Evolutionary conservation across 495 filamentous ascomycete genomes (phyloP), one percentile per base, ranked within the genome.

Genomic region (Cercophora newfieldiana): DNA sequence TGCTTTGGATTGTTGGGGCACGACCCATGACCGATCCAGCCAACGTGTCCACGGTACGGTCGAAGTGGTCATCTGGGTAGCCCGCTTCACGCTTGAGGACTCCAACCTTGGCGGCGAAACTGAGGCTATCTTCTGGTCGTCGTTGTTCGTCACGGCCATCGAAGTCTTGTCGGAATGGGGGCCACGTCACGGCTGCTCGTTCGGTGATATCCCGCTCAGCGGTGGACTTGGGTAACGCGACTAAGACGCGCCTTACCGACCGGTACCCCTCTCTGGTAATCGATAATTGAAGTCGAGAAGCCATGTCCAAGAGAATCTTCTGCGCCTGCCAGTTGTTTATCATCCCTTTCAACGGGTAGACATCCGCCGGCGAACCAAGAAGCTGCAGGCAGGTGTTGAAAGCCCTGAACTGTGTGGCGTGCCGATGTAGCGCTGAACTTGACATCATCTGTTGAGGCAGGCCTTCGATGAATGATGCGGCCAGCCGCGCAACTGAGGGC

Each of bases 261-360:
- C 67, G 71, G 33, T 79, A 83, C 59, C 77, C 73, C 2, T 66
- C 60, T 54, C 71, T 64, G 53, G 72, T 71, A 31, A 83, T 74
- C 24, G 78, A 65, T 2, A 83, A 59, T 5, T 78, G 66, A 19
- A 78, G 28, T 14, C 62, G 69, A 10, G 76, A 69, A 1, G 80
- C 79, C 62, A 80, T 68, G 4, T 64, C 66, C 28, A 83, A 59
- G 10, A 83, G 72, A 19, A 74, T 56, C 33, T 70, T 78, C 33
- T 83, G 81, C 0, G 80, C 80, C 24, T 77, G 72, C 81, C 81
- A 83, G 58, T 79, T 79, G 73, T 76, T 77, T 37, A 68, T 67
- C 70, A 74, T 74, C 62, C 75, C 70, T 7, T 37, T 31, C 5
- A 80, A 18, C 2, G 80, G 76, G 22, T 68, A 64, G 7, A 48